Conservation (phyloP, 495 filamentous ascomycete genomes). For the Aspergillus haitiensis region DNA sequence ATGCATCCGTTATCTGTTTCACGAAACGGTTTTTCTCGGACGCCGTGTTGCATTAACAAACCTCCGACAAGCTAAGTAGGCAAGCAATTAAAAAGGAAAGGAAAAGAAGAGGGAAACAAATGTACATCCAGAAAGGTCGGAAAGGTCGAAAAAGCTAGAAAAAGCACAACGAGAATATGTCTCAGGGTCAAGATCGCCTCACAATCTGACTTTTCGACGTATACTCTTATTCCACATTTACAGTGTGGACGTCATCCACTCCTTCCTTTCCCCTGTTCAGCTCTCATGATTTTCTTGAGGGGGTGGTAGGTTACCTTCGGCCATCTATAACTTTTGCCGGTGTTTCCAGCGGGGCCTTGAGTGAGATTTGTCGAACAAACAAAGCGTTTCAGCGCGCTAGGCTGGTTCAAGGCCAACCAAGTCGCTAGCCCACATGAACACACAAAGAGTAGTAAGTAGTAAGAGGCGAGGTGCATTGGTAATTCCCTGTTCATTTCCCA, state of each 20-base stretch:
- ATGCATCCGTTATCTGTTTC: conserved; percentile 28
- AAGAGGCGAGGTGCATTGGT: not conserved
- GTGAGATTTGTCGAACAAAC: no score
- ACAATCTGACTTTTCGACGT: not conserved
- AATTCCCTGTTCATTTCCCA: not conserved
- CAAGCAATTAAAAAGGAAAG: not conserved
- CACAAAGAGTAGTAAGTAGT: no score
- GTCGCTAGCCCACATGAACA: not conserved
- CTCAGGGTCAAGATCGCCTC: not conserved
- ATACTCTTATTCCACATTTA: no score
- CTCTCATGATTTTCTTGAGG: no score
- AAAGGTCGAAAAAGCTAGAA: not conserved
- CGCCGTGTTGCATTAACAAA: conserved; percentile 29
- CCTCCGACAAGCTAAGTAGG: conserved; percentile 24
- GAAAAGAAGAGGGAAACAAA: no score
- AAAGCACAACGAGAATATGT: conserved; percentile 5
- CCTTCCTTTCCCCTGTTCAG: no score
- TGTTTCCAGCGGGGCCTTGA: no score
- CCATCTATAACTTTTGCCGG: no score
- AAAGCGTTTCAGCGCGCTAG: no score
- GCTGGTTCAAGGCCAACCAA: no score
- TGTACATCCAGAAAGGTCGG: not conserved
- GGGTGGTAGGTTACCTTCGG: no score
- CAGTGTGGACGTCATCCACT: no score
- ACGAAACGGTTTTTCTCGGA: conserved; percentile 31